Conservation (phyloP, 371 early-diverging fungal species). For the Sporodiniella umbellata region DNA sequence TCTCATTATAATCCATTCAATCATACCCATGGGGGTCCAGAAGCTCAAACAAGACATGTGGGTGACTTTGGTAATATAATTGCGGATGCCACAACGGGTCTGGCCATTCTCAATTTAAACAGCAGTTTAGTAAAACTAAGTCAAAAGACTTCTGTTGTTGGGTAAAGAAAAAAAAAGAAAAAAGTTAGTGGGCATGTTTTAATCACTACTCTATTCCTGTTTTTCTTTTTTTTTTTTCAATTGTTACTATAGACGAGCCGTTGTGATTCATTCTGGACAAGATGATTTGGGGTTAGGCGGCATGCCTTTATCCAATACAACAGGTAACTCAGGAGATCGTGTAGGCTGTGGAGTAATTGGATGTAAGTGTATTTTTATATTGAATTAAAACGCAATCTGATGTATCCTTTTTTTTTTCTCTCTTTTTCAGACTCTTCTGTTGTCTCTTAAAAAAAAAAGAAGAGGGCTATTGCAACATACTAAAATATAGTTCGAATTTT, state of each 20-base stretch:
- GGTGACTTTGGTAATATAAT: constrained; percentile 87
- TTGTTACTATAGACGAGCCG: constrained; percentile 57
- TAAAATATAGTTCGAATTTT: no score
- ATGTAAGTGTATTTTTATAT: no score
- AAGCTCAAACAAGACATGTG: constrained; percentile 65
- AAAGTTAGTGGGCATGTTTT: no score
- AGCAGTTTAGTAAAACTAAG: constrained; percentile 65
- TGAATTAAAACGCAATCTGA: no score
- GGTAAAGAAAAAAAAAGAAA: constrained; percentile 31
- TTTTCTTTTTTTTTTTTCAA: not conserved
- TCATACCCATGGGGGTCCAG: constrained; percentile 76
- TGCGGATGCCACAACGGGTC: constrained; percentile 49
- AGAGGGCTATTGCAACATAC: no score
- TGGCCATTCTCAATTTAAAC: constrained; percentile 42
- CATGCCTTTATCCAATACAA: constrained; percentile 72
- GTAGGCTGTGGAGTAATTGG: constrained; percentile 91
- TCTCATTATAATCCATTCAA: constrained; percentile 80
- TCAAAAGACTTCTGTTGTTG: constrained; percentile 72
- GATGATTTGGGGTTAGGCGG: constrained; percentile 85
- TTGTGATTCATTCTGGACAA: constrained; percentile 80
- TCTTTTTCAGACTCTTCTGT: no score
- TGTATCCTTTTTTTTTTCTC: no score
- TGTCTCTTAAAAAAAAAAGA: no score
- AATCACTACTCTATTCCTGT: no score
- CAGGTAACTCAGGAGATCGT: constrained; percentile 86